Conservation (phyloP, 73 alveolate species). For the Diophrys sp. region DNA sequence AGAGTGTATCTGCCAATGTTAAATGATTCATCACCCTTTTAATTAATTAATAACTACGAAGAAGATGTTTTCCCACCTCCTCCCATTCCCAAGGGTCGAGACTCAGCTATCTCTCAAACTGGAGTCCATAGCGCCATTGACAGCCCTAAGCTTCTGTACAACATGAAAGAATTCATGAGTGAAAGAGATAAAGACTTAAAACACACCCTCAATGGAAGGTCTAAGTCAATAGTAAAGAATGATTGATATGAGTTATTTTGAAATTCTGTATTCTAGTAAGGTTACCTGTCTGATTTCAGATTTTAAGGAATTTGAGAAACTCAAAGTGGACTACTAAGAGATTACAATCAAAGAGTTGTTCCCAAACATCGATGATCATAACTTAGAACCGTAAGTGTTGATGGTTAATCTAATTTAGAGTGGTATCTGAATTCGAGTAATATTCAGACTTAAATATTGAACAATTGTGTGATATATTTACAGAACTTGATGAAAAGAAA, state of each 20-base stretch:
- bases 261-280: neutral
- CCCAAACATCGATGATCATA: neutral
- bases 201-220: no score
- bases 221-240: no score
- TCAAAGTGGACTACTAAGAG: neutral
- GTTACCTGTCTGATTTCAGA: neutral
- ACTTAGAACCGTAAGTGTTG: neutral
- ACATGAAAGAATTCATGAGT: no score
- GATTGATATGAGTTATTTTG: neutral
- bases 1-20: no score
- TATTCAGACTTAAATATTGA: neutral
- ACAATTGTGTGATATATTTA: neutral
- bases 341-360: neutral
- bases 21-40: no score
- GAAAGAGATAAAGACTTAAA: no score
- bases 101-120: no score
- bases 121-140: no score
- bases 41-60: no score
- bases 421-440: neutral
- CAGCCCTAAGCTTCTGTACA: no score
- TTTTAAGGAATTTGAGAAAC: neutral
- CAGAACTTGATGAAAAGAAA: neutral
- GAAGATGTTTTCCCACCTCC: no score
- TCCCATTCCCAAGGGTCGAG: no score
- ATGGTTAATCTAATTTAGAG: neutral